Evolutionary conservation across 2,329 filamentous ascomycete species (phyloP).

Genomic region (Diplodia intermedia): DNA sequence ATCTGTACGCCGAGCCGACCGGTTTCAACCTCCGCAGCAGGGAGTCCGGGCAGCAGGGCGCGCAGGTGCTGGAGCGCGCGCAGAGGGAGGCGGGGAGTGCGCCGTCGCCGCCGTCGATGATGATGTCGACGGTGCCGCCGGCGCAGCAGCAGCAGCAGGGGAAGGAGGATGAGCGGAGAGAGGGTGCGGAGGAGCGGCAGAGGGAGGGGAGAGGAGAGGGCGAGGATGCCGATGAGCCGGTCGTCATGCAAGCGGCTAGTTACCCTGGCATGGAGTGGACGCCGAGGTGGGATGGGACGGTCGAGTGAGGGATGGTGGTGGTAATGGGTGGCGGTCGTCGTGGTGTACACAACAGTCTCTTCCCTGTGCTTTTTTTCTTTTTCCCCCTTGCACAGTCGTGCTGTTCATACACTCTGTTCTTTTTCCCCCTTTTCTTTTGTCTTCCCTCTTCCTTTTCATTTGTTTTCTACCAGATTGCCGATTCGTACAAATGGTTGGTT

Average conservation of each 20-base stretch:
- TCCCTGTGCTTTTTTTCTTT: background rate
- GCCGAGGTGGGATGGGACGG: constrained; percentile 52
- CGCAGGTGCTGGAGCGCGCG: constrained; percentile 25
- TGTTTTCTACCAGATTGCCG: background rate
- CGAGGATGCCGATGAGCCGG: constrained; percentile 55
- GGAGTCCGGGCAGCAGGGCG: constrained; percentile 31
- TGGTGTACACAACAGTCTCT: background rate
- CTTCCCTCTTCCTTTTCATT: background rate
- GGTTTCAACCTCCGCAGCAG: constrained; percentile 40
- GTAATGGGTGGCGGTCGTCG: background rate
- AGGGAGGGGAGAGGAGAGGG: constrained; percentile 33
- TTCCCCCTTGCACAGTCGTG: background rate
- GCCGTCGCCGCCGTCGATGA: constrained; percentile 30
- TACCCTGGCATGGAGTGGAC: constrained; percentile 77
- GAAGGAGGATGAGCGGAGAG: constrained; percentile 35
- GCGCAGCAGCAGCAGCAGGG: background rate
- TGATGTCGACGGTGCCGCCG: constrained; percentile 42
- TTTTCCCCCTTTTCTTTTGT: background rate
- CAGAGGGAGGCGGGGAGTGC: background rate
- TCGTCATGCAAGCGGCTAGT: constrained; percentile 68
- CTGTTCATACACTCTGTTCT: background rate
- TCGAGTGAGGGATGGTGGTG: background rate
- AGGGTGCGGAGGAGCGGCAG: constrained; percentile 34
- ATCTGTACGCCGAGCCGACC: constrained; percentile 35
- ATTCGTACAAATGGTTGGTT: background rate